Evolutionary conservation across 768 basidiomycete genomes (phyloP).

Genomic region (Tylopilus vinaceipallidus): DNA sequence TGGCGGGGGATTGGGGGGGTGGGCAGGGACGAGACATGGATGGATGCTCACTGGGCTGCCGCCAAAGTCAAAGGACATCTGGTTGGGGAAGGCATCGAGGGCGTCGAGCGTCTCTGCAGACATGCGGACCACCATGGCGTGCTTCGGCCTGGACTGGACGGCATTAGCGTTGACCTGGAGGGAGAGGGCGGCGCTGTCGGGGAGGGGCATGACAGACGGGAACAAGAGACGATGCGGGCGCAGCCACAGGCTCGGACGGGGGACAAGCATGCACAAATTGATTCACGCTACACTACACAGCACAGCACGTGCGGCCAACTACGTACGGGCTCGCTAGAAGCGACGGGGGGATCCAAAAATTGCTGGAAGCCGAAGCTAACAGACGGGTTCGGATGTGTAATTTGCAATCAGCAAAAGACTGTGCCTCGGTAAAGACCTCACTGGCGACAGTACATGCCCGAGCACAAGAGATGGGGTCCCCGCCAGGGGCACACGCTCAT

Average conservation of each 20-base stretch:
- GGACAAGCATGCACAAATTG: no score
- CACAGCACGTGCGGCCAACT: no score
- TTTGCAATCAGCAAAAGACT: conserved; percentile 97
- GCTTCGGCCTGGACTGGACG: conserved; percentile 59
- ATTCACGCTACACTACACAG: no score
- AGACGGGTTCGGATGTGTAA: conserved; percentile 96
- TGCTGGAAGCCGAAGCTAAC: conserved; percentile 84
- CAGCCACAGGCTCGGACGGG: no score
- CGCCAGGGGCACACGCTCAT: no score
- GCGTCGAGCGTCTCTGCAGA: conserved; percentile 71
- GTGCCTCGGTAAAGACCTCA: conserved; percentile 95
- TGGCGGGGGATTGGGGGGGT: conserved; percentile 23
- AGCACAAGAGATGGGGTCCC: conserved; percentile 87
- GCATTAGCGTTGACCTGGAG: conserved; percentile 57
- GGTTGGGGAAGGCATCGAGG: conserved; percentile 47
- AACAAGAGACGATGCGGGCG: no score
- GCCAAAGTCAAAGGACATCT: conserved; percentile 63
- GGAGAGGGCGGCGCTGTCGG: conserved; percentile 49
- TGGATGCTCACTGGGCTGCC: conserved; percentile 50
- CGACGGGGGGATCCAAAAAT: conserved; percentile 69
- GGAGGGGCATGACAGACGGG: conserved; percentile 58
- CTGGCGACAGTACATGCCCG: conserved; percentile 94
- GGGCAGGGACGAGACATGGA: neutral
- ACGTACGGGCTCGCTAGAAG: neutral
- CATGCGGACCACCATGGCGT: conserved; percentile 75